Evolutionary conservation across 345 rosid species (phyloP).

Genomic region (Euphorbia lathyris): DNA sequence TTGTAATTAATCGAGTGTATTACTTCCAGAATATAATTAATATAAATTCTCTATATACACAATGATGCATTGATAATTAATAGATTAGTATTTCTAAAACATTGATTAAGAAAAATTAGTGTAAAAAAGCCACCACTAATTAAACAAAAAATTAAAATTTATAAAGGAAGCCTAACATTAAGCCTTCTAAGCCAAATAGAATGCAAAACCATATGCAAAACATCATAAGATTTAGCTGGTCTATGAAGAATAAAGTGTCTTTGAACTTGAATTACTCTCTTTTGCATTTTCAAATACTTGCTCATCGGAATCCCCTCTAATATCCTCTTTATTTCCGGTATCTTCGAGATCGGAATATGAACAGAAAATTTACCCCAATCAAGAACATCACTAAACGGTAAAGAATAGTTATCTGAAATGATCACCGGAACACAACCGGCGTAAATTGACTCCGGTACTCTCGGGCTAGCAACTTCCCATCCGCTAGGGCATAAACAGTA

Average conservation of each 20-base stretch:
- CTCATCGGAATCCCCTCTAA: constrained; percentile 29
- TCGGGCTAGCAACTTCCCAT: constrained; percentile 67
- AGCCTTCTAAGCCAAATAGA: constrained; percentile 70
- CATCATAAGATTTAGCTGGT: constrained; percentile 58
- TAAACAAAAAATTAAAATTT: no score
- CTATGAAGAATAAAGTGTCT: constrained; percentile 52
- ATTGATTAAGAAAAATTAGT: no score
- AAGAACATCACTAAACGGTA: constrained; percentile 64
- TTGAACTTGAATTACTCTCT: constrained; percentile 36
- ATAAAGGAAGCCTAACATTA: constrained; percentile 21
- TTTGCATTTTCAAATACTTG: constrained; percentile 36
- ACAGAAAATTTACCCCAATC: constrained; percentile 53
- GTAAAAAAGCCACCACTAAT: no score
- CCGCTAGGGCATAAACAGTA: constrained; percentile 70
- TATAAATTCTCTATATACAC: no score
- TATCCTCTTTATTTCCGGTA: constrained; percentile 46
- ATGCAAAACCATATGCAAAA: constrained; percentile 61
- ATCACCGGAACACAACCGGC: constrained; percentile 60
- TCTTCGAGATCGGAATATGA: constrained; percentile 34
- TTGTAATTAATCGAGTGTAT: no score
- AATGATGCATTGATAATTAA: no score
- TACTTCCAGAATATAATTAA: no score
- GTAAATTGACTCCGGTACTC: constrained; percentile 47
- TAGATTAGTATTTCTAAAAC: no score
- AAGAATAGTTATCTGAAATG: constrained; percentile 39